A percentile compares a stretch with the other conserved stretches of the same genome.
Evolutionary conservation across 768 basidiomycete species (phyloP).

Genomic region (Boletus coccyginus): DNA sequence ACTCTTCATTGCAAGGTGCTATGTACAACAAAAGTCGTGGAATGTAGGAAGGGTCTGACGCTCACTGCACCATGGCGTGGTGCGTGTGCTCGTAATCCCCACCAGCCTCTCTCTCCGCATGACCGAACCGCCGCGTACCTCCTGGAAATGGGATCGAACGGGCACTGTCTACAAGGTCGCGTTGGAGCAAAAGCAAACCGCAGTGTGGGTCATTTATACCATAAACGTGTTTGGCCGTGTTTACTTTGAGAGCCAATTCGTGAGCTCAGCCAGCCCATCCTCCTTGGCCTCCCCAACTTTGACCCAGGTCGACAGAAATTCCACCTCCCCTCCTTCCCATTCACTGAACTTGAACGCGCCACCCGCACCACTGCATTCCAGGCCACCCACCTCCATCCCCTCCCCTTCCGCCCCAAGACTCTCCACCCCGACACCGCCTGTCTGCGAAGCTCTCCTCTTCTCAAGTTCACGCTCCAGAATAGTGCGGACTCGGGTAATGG

Average conservation of each 20-base stretch:
- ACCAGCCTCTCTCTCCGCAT: conserved; percentile 58
- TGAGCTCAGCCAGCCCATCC: conserved; percentile 43
- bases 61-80: conserved; percentile 50
- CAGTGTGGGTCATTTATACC: conserved; percentile 10
- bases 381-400: conserved; percentile 63
- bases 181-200: conserved; percentile 22
- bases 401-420: conserved; percentile 70
- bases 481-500: conserved; percentile 66
- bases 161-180: conserved; percentile 77
- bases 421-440: conserved; percentile 67
- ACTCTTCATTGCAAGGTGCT: background rate
- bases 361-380: conserved; percentile 62
- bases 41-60: conserved; percentile 69
- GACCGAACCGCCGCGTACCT: conserved; percentile 65
- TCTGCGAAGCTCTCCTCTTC: conserved; percentile 64
- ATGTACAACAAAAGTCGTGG: background rate
- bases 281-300: conserved; percentile 31
- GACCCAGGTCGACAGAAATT: conserved; percentile 61
- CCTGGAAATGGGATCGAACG: conserved; percentile 44
- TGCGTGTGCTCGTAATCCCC: conserved; percentile 61
- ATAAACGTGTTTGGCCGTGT: conserved; percentile 27
- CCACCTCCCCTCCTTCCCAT: conserved; percentile 84
- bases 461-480: conserved; percentile 85
- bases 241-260: conserved; percentile 38
- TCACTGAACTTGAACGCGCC: conserved; percentile 68